Conservation (phyloP, 164 flowering plant species). For the Liriodendron chinense region DNA sequence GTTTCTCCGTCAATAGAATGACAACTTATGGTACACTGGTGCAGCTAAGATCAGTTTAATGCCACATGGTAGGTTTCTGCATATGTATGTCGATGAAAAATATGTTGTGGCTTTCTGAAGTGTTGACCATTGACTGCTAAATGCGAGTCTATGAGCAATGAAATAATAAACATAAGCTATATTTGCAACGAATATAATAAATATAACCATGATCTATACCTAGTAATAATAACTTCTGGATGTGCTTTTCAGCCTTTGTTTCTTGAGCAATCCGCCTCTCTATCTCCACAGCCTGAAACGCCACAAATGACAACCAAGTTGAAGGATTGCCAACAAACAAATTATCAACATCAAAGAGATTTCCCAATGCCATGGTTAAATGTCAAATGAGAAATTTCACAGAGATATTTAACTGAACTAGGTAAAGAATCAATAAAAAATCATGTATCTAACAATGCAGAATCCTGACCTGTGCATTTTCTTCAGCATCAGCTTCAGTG, state of each 20-base stretch:
- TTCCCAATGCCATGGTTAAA: background rate
- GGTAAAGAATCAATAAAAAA: background rate
- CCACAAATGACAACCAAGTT: background rate
- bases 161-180: background rate
- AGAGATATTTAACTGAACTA: background rate
- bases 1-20: too few relatives aligned
- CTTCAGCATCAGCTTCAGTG: conserved; percentile 63
- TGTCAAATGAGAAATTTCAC: background rate
- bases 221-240: conserved; percentile 85
- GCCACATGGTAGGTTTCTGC: too few relatives aligned
- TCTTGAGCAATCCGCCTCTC: conserved; percentile 94
- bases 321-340: background rate
- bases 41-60: too few relatives aligned
- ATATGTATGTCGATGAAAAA: too few relatives aligned
- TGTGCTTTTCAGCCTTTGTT: conserved; percentile 91
- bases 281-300: conserved; percentile 81
- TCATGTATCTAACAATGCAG: background rate
- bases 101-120: too few relatives aligned
- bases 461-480: conserved; percentile 68
- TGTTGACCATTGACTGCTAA: too few relatives aligned
- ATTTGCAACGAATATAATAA: conserved; percentile 1
- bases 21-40: too few relatives aligned
- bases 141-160: background rate
- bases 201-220: conserved; percentile 38
- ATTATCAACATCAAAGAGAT: background rate